Base-by-base conservation (phyloP, 1,139 yeast species). In the Candida tetrigidarum region DNA sequence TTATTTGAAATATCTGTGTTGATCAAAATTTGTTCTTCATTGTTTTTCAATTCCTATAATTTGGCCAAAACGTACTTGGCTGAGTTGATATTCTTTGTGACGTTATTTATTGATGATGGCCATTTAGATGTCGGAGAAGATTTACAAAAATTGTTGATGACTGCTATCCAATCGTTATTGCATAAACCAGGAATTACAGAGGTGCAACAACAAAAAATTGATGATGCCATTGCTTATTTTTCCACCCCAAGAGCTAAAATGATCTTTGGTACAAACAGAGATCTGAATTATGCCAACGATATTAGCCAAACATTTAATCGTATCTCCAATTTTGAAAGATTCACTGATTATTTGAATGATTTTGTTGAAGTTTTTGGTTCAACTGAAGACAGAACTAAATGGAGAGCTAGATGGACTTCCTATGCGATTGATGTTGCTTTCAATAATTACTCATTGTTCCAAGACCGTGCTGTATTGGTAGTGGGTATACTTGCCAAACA, bases 221-320 rank as follows among this genome's bases (percentile, higher is more conserved):
- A 76, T 44, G 68, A 71, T 1, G 75, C 86, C 1, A 79, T 87
- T 52, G 72, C 69, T 4, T 80, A 79, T 44, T 77, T 89, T 50
- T 81, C 88, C 44, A 83, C 88, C 9, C 89, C 86, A 45, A 76
- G 92, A 57, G 85, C 88, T 3, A 83, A 81, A 54, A 78, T 87
- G 73, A 68, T 88, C 49, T 88, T 88, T 66, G 96, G 96, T 0
- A 70, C 88, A 50, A 83, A 84, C n/a, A 81, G 90, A 54, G 92
- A 85, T 33, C 72, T 67, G 44, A 51, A 58, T 2, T 52, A 55
- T 15, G 41, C 19, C 14, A 42, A 42, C 16, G 76, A 69, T 44
- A 52, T 63, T 3, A 62, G 62, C 25, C 80, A 74, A 49, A 73
- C 80, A 43, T 74, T 78, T 34, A 78, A 81, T 41, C 64, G 71